Evolutionary conservation across 805 yeast genomes (phyloP), one percentile per base, ranked within the genome.

Genomic region (Priceomyces haplophilus): DNA sequence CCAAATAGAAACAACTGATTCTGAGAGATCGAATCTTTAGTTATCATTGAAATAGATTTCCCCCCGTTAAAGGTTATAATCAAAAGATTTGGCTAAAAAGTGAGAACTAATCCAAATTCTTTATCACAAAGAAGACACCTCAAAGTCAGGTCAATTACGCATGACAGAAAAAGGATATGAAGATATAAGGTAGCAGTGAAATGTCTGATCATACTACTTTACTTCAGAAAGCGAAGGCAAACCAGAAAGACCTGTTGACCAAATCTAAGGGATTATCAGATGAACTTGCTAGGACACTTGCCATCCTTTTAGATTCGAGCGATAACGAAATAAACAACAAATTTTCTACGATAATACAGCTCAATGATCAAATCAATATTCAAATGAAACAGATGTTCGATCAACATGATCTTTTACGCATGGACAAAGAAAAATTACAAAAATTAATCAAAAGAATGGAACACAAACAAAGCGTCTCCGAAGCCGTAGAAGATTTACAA

Each of bases 311-410:
- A 8, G 33, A 32, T 10, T 21, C 40, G 2, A 21, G 40, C 21
- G 38, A 41, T 36, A 37, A 18, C 12, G 40, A 41, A 29, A 20
- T 41, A n/a, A 21, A 23, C 6, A 29, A 23, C 5, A 36, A 37
- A 13, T 41, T 30, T 36, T 41, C 71, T 12, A 69, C 74, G 7
- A 64, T 70, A 5, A 73, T 67, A 38, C 65, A 67, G 34, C 50
- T 70, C 13, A 67, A 69, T 49, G 42, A 50, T 3, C 68, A 67
- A 21, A 69, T 71, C 15, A 65, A 66, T 39, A 48, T 53, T 20
- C 76, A 70, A 49, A 43, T 70, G 40, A 58, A 55, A 16, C 46
- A 59, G 7, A 64, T 35, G 56, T 69, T n/a, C 2, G 35, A 54
- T 8, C 58, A 60, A 31, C 69, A 65, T 16, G 61, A 58, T 10